Conservation (phyloP, 495 filamentous ascomycete species). For the Tetracladium marchalianum region DNA sequence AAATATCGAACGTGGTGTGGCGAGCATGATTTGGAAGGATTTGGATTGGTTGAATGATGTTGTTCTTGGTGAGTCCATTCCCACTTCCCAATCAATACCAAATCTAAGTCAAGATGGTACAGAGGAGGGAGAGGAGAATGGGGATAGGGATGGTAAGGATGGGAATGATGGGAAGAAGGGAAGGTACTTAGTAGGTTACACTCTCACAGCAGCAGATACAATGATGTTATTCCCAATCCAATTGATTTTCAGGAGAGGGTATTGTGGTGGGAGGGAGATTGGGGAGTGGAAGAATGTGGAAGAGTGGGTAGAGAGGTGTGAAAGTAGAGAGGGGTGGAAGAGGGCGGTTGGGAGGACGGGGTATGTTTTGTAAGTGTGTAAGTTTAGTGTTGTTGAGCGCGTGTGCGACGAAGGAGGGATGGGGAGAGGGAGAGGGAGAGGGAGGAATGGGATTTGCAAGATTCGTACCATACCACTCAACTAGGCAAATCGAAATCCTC, state of each 20-base stretch:
- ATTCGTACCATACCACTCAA: too few species aligned
- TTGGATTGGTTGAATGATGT: constrained; percentile 26
- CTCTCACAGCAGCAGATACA: constrained; percentile 25
- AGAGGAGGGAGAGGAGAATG: too few species aligned
- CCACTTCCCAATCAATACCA: too few species aligned
- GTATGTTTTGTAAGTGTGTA: constrained; percentile 4
- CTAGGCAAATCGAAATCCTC: too few species aligned
- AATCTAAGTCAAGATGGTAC: too few species aligned
- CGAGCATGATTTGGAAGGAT: constrained; percentile 25
- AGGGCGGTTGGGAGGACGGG: constrained; percentile 7
- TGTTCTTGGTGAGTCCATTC: constrained; percentile 9
- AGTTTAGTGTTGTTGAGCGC: too few species aligned
- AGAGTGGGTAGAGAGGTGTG: constrained; percentile 3
- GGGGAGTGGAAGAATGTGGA: constrained; percentile 2
- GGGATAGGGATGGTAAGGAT: too few species aligned
- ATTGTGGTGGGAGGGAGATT: constrained; percentile 8
- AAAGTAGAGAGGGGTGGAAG: constrained; percentile 2
- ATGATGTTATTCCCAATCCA: constrained; percentile 26
- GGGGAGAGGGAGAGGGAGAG: too few species aligned
- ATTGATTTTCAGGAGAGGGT: constrained; percentile 24
- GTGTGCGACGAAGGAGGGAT: too few species aligned
- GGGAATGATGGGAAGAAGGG: constrained; percentile 5
- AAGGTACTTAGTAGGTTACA: constrained; percentile 24
- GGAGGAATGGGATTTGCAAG: too few species aligned
- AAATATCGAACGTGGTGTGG: constrained; percentile 17